phyloP scores from a whole-genome alignment of 2,329 filamentous ascomycete genomes.

The Botrytis elliptica region DNA sequence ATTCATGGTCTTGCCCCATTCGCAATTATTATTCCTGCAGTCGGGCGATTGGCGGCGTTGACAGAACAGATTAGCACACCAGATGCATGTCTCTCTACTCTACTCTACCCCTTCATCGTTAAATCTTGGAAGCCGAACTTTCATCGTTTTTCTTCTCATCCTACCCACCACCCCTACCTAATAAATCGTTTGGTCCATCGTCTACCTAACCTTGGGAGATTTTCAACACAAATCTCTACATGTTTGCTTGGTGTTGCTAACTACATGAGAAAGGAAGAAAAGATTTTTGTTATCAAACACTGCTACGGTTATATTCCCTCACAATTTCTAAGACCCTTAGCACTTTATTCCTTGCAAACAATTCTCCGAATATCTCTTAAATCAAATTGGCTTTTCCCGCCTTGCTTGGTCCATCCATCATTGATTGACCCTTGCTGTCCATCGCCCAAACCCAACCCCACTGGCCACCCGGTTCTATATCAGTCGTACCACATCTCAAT shows the following conservation, averaged over 20 bases:
- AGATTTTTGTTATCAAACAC: not conserved
- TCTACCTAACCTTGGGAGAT: slow-evolving; percentile 5
- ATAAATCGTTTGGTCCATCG: not conserved
- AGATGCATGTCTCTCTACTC: not conserved
- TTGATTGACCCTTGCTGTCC: slow-evolving; percentile 10
- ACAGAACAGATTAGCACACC: not conserved
- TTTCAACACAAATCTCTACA: not conserved
- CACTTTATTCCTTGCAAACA: slow-evolving; percentile 8
- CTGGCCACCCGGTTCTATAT: not conserved
- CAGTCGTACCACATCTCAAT: not conserved
- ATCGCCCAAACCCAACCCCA: not conserved
- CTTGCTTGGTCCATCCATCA: slow-evolving; percentile 9
- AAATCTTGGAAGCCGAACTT: slow-evolving; percentile 1
- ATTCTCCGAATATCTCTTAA: not conserved
- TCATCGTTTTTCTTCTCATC: not conserved
- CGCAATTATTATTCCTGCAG: not conserved
- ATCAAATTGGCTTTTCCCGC: slow-evolving; percentile 8
- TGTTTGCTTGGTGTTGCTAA: slow-evolving; percentile 9
- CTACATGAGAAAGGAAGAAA: not conserved
- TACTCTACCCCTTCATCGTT: slow-evolving; percentile 1
- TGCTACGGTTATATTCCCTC: not conserved
- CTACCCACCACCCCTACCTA: too few relatives aligned
- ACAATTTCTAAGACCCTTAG: not conserved
- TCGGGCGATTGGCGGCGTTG: slow-evolving; percentile 10
- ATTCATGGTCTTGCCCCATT: not conserved